Evolutionary conservation across 2,329 filamentous ascomycete species (phyloP).

Genomic region (Taxawa tesnikishii): DNA sequence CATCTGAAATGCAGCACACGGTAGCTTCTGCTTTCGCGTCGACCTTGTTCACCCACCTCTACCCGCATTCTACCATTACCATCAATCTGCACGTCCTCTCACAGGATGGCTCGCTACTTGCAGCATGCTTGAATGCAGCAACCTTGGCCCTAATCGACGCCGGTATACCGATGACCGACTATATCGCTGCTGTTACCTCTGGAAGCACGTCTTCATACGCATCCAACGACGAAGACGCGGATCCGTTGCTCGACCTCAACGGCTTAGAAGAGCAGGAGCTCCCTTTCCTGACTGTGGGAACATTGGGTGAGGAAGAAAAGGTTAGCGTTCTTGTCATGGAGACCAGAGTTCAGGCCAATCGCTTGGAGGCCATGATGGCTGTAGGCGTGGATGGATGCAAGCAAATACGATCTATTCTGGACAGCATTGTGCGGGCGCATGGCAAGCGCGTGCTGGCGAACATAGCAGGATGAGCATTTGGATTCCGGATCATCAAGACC

Average conservation of each 20-base stretch:
- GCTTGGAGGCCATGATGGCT: conserved; percentile 84
- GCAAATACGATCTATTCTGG: conserved; percentile 69
- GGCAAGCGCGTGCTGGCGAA: conserved; percentile 49
- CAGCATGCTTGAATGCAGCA: conserved; percentile 79
- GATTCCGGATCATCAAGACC: no score
- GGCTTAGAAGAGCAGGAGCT: conserved; percentile 73
- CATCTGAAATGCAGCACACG: conserved; percentile 67
- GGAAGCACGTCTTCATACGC: conserved; percentile 62
- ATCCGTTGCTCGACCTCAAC: conserved; percentile 72
- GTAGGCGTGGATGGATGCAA: conserved; percentile 87
- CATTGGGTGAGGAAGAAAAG: conserved; percentile 54
- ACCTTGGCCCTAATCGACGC: conserved; percentile 90
- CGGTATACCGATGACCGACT: conserved; percentile 88
- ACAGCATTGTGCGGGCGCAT: conserved; percentile 63
- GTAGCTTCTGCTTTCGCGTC: conserved; percentile 65
- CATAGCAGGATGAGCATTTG: conserved; percentile 8
- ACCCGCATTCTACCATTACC: conserved; percentile 74
- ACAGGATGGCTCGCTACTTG: conserved; percentile 81
- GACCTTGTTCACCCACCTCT: conserved; percentile 74
- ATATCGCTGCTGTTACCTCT: conserved; percentile 77
- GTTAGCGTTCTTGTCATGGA: conserved; percentile 76
- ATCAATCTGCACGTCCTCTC: conserved; percentile 79
- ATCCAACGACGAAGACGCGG: conserved; percentile 54
- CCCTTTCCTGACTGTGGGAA: conserved; percentile 77
- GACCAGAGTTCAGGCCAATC: conserved; percentile 67